Evolutionary conservation across 2,329 filamentous ascomycete species (phyloP), one percentile per base, ranked within the genome.

Genomic region (Teratosphaeria viscida): DNA sequence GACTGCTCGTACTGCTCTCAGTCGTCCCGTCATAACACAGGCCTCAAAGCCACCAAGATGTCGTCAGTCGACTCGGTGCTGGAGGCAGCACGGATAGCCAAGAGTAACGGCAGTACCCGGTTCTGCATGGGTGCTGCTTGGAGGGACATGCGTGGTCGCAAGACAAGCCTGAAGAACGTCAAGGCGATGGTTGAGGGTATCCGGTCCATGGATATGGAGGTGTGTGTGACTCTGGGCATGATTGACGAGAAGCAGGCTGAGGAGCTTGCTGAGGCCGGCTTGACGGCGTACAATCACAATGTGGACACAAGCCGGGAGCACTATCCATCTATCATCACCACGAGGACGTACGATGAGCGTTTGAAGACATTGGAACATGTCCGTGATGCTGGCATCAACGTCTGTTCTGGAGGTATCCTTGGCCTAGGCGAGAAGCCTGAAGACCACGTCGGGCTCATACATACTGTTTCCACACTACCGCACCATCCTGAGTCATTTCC

Each of bases 71-170:
- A 94, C 60, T 84, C 87, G 0, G 91, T 96, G 1, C 83, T 96
- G 27, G 84, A 82, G 43, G 89, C 89, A 2, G 91, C 91, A 1
- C 83, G 84, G 39, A 83, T 84, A 35, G 91, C 91, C 61, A 89
- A 88, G 69, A 84, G 84, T 59, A 94, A 94, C 65, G 91, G 91
- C 56, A 91, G 87, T 77, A 95, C 90, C 8, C 84, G 91, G 1
- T 96, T 96, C 81, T 96, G 91, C 77, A 95, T 96, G 90, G 91
- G 91, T 8, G 91, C 91, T 3, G 91, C 91, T 0, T 96, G 91
- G 91, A 81, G 91, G 43, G 91, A 96, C 74, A 96, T 96, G 91
- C 86, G 89, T 14, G 91, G 91, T 19, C 87, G 91, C 65, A 94
- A 92, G 76, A 90, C 87, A 53, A 86, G 85, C 64, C 77, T 96